These are phyloP conservation scores for Saccharomycopsis crataegensis DNA, from an alignment of 1,139 yeast species.

Conservation along the genomic window DNA sequence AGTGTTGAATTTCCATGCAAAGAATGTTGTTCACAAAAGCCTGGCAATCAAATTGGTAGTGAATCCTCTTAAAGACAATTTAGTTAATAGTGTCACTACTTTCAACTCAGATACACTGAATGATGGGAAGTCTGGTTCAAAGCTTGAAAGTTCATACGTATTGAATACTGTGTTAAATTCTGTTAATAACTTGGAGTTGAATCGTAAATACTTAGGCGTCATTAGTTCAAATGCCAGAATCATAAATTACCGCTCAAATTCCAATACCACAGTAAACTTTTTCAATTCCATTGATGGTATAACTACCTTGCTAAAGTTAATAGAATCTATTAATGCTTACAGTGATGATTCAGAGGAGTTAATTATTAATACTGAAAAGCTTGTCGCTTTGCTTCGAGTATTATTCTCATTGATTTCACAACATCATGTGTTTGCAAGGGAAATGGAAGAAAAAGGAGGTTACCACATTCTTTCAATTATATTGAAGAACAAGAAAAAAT, in stretches of 20 bases:
- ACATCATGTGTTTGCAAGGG: slow-evolving; percentile 30
- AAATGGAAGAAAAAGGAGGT: slow-evolving; percentile 35
- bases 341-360: slow-evolving; percentile 18
- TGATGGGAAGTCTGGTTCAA: background rate
- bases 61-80: background rate
- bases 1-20: slow-evolving; percentile 20
- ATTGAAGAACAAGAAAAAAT: slow-evolving; percentile 30
- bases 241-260: slow-evolving; percentile 6
- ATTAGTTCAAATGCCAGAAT: background rate
- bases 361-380: slow-evolving; percentile 13
- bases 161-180: slow-evolving; percentile 20
- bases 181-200: slow-evolving; percentile 19
- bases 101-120: background rate
- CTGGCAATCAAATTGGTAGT: background rate
- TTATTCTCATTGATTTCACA: slow-evolving; percentile 30
- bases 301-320: slow-evolving; percentile 27
- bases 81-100: background rate
- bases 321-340: slow-evolving; percentile 27
- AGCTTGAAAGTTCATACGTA: slow-evolving; percentile 17
- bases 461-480: slow-evolving; percentile 36
- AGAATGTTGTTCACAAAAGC: slow-evolving; percentile 11
- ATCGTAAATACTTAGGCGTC: slow-evolving; percentile 21
- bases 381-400: slow-evolving; percentile 26
- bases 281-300: slow-evolving; percentile 35
- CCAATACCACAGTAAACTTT: slow-evolving; percentile 19